Percentiles rank a stretch among this genome's conserved stretches.
Conservation (phyloP, 2,329 filamentous ascomycete genomes). For the Aspergillus pseudoviridinutans region DNA sequence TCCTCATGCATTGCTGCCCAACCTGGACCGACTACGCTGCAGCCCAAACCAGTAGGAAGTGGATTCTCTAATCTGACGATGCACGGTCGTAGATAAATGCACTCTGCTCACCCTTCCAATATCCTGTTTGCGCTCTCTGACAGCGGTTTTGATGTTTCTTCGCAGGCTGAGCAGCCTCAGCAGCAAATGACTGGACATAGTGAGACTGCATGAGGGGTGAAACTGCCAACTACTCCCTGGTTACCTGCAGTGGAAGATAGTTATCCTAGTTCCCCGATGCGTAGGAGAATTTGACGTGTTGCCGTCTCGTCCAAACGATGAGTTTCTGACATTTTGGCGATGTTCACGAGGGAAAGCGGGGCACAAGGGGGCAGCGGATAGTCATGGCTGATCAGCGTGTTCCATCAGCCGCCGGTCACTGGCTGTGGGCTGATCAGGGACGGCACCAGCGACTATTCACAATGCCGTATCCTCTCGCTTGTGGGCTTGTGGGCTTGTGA, state of each 20-base stretch:
- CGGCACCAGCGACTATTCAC: background rate
- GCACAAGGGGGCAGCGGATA: background rate
- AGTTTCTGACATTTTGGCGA: slow-evolving; percentile 3
- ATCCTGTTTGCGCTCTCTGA: background rate
- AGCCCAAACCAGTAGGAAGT: background rate
- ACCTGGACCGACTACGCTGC: slow-evolving; percentile 17
- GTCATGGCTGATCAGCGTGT: slow-evolving; percentile 2
- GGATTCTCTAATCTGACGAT: background rate
- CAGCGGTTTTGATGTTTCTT: background rate
- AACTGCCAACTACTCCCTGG: background rate
- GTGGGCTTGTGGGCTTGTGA: background rate
- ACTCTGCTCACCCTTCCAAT: background rate
- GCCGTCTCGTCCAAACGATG: slow-evolving; percentile 13
- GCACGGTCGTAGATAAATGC: background rate
- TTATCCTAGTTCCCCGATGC: slow-evolving; percentile 12
- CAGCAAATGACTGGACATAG: background rate
- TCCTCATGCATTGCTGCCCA: slow-evolving; percentile 32
- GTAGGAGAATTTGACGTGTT: slow-evolving; percentile 17
- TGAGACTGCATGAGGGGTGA: background rate
- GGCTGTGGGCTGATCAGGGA: slow-evolving; percentile 10
- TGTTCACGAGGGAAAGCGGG: slow-evolving; percentile 15
- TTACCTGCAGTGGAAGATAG: background rate
- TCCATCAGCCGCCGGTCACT: slow-evolving; percentile 6
- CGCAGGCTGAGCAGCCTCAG: background rate
- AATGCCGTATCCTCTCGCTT: background rate